Evolutionary conservation across 805 yeast genomes (phyloP).

Genomic region (Starmerella asiatica): DNA sequence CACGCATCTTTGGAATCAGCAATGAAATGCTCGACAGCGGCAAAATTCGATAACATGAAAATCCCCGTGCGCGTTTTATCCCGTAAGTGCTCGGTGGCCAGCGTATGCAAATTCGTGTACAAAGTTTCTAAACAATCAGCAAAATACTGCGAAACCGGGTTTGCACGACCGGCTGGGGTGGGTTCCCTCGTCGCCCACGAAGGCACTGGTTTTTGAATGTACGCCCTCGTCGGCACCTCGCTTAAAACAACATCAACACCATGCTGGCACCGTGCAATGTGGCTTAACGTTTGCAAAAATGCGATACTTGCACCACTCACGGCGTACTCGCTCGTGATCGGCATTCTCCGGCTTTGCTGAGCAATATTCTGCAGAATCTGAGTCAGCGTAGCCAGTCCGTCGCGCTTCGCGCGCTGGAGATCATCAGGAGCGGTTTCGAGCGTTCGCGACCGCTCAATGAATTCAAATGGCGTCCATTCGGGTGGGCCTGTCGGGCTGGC

Average conservation of each 20-base stretch:
- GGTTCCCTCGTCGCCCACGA: constrained; percentile 36
- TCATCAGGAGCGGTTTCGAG: constrained; percentile 7
- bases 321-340: constrained; percentile 53
- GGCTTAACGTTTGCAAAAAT: constrained; percentile 50
- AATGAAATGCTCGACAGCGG: constrained; percentile 18
- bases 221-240: constrained; percentile 42
- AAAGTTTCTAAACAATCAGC: constrained; percentile 71
- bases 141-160: constrained; percentile 36
- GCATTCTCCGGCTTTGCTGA: constrained; percentile 33
- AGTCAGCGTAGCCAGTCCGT: constrained; percentile 29
- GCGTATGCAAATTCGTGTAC: constrained; percentile 43
- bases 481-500: no score
- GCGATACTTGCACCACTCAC: constrained; percentile 64
- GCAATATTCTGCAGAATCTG: constrained; percentile 37
- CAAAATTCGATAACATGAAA: constrained; percentile 31
- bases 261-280: constrained; percentile 46
- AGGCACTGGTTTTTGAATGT: constrained; percentile 55
- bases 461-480: constrained; percentile 25
- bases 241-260: constrained; percentile 41
- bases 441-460: constrained; percentile 13
- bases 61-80: constrained; percentile 24
- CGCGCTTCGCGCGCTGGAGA: constrained; percentile 10
- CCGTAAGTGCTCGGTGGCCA: constrained; percentile 36
- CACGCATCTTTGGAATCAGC: constrained; percentile 11
- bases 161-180: constrained; percentile 33